Conservation (phyloP, 352 stramenopile genomes). For the Phytophthora gonapodyides region DNA sequence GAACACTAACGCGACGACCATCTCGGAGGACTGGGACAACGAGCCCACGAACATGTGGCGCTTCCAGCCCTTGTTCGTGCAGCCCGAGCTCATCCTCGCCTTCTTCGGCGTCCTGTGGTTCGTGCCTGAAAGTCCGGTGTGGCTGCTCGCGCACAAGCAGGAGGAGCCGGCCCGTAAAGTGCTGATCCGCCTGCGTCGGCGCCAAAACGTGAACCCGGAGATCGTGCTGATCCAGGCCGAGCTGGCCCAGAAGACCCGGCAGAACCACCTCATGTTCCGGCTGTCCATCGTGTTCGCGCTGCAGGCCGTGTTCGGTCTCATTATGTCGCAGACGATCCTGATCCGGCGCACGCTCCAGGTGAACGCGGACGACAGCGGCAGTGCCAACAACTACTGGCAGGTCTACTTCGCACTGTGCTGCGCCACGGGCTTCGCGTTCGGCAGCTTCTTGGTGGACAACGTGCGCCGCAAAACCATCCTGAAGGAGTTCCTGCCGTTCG, state of each 20-base stretch:
- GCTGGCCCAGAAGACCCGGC: constrained; percentile 47
- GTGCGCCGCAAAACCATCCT: constrained; percentile 90
- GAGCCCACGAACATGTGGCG: constrained; percentile 66
- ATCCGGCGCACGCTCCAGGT: constrained; percentile 49
- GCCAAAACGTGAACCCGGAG: constrained; percentile 72
- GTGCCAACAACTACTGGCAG: constrained; percentile 52
- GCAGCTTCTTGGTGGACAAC: constrained; percentile 82
- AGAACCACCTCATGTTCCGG: constrained; percentile 70
- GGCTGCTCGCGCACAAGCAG: constrained; percentile 60
- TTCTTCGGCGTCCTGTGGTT: constrained; percentile 65
- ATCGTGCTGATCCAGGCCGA: constrained; percentile 61
- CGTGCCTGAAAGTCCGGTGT: constrained; percentile 82
- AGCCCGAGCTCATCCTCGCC: constrained; percentile 57
- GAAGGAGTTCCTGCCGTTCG: constrained; percentile 85
- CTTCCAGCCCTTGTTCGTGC: constrained; percentile 63
- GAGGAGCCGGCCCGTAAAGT: constrained; percentile 59
- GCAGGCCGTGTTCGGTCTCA: constrained; percentile 61
- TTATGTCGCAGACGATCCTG: constrained; percentile 76
- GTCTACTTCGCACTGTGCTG: constrained; percentile 58
- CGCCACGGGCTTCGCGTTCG: constrained; percentile 61
- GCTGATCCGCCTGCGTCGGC: constrained; percentile 63
- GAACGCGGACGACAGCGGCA: constrained; percentile 22
- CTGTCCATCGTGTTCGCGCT: constrained; percentile 61
- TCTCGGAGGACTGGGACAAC: constrained; percentile 40
- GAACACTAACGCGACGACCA: constrained; percentile 53